Evolutionary conservation across 805 yeast genomes (phyloP), one percentile per base, ranked within the genome.

Genomic region (Myxozyma neglecta): DNA sequence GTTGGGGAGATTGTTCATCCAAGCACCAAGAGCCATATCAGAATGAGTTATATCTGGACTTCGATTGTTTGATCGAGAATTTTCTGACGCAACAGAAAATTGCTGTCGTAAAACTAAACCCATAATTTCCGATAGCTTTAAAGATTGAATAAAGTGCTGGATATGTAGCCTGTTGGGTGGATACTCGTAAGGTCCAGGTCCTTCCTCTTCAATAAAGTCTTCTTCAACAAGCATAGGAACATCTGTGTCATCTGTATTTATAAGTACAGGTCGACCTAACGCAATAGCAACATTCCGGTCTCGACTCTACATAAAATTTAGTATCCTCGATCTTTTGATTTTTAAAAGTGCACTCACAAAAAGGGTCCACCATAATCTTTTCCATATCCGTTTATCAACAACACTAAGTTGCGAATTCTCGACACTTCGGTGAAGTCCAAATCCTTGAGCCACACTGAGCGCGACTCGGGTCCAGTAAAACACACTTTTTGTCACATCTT

Each of bases 361-460:
- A 20, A 89, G 74, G 64, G 84, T 78, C 96, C 96, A 89, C 90
- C 91, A 89, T 13, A 87, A 78, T 47, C 91, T 77, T 66, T 86
- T 80, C 80, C 87, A 84, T 44, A 85, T 71, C 62, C 82, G 82
- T 32, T 74, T 69, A 52, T 82, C 79, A 20, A 78, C 71, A 16
- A 71, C 72, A 35, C 81, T 72, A 52, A 81, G 73, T 34, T 70
- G 72, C 20, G 77, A 74, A 40, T 69, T 68, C 48, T 70, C 71
- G 45, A 82, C 79, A 57, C 68, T 68, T 24, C 55, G 56, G 72
- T 89, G 94, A 67, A 89, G 77, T 0, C 96, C 96, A 69, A 84
- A 81, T 11, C 89, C 88, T 70, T 87, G 91, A 1, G 92, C 92
- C 53, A 85, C 66, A 10, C 85, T 81, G 39, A 87, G 77, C 0